Evolutionary conservation across 2,329 filamentous ascomycete species (phyloP), one percentile per base, ranked within the genome.

Genomic region (Cladosporium halotolerans): DNA sequence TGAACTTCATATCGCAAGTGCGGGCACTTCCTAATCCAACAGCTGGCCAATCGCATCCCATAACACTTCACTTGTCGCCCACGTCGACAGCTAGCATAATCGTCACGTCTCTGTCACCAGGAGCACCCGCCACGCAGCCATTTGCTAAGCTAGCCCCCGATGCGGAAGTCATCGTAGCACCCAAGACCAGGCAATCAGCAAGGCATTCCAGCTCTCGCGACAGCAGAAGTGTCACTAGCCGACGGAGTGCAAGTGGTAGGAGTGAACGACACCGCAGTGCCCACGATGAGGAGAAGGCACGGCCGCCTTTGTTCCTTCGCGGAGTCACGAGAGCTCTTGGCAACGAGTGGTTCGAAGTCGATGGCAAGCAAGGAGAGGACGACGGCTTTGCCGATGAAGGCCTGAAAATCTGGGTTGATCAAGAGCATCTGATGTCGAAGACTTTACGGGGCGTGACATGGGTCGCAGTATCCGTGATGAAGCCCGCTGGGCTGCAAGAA

Each of bases 101-200:
- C 53, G 81, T 97, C 8, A 83, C 89, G 6, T 90, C 89, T 1
- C 76, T 99, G n/a, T 83, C 86, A 1, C 93, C 93, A 1, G 76
- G 83, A 0, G 83, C 84, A 3, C 70, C 86, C 1, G 75, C 81
- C 2, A 81, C 84, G 45, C 79, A 82, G 1, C 79, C 88, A 0
- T 99, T 99, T 67, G 89, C 88, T 23, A 97, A 96, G 70, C 88
- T 99, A 47, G 87, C 89, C 0, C 88, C 91, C 0, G 90, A 97
- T 67, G 92, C 92, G 18, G 93, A 99, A 71, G 91, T 99, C 46
- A 95, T 97, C 59, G 93, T 99, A 56, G 93, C 93, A 3, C 93
- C 93, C 1, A 99, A 99, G 73, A 86, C 85, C 23, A 82, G 92
- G 52, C 79, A 86, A 40, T 32, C 51, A 10, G 51, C 58, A 31